Conservation (phyloP, 176 grass and related monocot genomes). For the Cymbopogon citratus region DNA sequence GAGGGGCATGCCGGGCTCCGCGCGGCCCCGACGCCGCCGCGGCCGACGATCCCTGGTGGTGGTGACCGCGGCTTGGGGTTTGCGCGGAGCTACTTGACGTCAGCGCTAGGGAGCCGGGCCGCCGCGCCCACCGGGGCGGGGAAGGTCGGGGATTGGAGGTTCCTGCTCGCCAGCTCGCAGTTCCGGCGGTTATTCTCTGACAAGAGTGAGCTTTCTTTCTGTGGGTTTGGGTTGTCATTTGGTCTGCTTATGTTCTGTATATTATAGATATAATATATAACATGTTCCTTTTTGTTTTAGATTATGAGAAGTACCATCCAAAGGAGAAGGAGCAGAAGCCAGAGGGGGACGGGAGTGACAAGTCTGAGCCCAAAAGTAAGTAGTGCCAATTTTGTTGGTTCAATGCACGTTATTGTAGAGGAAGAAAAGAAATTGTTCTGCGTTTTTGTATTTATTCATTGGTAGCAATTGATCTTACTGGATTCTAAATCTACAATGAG, state of each 20-base stretch:
- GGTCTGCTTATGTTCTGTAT: background rate
- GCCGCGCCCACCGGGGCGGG: slow-evolving; percentile 2
- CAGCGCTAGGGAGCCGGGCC: slow-evolving; percentile 21
- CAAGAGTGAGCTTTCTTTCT: slow-evolving; percentile 55
- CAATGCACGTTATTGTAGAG: slow-evolving; percentile 19
- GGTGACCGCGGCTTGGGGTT: slow-evolving; percentile 35
- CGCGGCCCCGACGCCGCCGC: slow-evolving; percentile 19
- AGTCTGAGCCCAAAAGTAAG: slow-evolving; percentile 65
- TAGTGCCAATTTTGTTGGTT: background rate
- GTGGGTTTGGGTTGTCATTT: background rate
- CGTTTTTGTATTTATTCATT: background rate
- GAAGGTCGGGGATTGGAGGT: slow-evolving; percentile 49
- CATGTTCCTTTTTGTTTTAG: slow-evolving; percentile 23
- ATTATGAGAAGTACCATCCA: slow-evolving; percentile 69
- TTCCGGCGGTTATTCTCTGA: slow-evolving; percentile 56
- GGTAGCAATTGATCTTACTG: background rate
- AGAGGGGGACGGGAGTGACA: slow-evolving; percentile 55
- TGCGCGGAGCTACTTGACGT: slow-evolving; percentile 55
- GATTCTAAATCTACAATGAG: background rate
- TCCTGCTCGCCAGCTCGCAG: slow-evolving; percentile 49
- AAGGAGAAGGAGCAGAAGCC: slow-evolving; percentile 68
- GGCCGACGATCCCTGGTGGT: slow-evolving; percentile 1
- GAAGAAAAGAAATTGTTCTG: background rate
- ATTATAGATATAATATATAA: background rate
- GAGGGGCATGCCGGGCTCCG: slow-evolving; percentile 28